Evolutionary conservation across 352 stramenopile genomes (phyloP).

Genomic region (Phytophthora sp.): DNA sequence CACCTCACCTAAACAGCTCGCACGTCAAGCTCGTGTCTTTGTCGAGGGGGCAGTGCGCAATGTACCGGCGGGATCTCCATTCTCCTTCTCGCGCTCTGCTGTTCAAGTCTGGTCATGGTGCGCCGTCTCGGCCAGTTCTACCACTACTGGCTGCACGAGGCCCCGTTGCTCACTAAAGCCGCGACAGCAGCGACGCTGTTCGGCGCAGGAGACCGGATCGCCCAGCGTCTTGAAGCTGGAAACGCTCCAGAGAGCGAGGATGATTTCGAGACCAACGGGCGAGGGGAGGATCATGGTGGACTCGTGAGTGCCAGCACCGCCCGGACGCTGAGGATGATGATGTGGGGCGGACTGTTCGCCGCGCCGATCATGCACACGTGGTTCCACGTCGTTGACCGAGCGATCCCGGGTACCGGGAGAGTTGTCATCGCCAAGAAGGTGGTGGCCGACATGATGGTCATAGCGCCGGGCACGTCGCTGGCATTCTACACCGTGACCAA

Average conservation of each 20-base stretch:
- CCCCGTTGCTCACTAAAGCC: conserved; percentile 53
- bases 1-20: neutral
- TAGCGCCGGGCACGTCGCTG: conserved; percentile 20
- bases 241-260: neutral
- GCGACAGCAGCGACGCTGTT: conserved; percentile 50
- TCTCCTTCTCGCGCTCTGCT: conserved; percentile 1
- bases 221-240: conserved; percentile 32
- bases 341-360: conserved; percentile 82
- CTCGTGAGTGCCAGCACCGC: conserved; percentile 6
- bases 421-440: conserved; percentile 36
- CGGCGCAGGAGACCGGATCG: conserved; percentile 43
- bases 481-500: conserved; percentile 29
- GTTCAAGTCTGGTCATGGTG: conserved; percentile 16
- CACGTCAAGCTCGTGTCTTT: conserved; percentile 22
- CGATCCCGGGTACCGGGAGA: conserved; percentile 11
- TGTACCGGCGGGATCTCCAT: conserved; percentile 2
- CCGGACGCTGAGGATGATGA: conserved; percentile 66
- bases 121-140: conserved; percentile 34
- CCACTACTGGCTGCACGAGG: conserved; percentile 37
- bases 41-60: conserved; percentile 4
- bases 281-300: neutral
- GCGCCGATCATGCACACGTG: conserved; percentile 86
- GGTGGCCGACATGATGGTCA: conserved; percentile 33
- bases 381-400: conserved; percentile 75
- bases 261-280: neutral